These are phyloP conservation scores for Amanita fuliginea DNA, from an alignment of 768 basidiomycete species.

Conservation along the genomic window DNA sequence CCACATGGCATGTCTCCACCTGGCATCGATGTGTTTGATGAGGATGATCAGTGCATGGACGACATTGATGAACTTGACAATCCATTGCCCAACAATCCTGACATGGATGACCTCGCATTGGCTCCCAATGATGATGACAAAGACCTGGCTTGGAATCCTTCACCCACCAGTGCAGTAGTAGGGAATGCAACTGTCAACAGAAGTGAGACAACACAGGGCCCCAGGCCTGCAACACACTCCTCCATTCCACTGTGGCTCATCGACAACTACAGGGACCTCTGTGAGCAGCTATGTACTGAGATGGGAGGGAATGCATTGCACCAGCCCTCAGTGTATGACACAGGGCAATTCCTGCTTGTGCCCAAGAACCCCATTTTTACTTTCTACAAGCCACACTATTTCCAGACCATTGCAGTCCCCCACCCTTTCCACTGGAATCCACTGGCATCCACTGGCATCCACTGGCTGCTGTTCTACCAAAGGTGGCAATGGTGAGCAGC, in stretches of 20 bases:
- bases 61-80: neutral
- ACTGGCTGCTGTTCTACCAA: no score
- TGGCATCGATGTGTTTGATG: neutral
- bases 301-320: neutral
- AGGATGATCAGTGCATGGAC: neutral
- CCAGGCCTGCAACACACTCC: neutral
- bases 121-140: neutral
- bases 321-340: neutral
- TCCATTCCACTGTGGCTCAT: neutral
- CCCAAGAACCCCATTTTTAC: neutral
- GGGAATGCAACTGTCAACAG: neutral
- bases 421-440: conserved; percentile 9
- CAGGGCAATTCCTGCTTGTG: neutral
- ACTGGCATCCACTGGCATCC: no score
- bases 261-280: neutral
- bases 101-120: neutral
- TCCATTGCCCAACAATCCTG: neutral
- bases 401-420: conserved; percentile 11
- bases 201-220: neutral
- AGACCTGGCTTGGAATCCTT: neutral
- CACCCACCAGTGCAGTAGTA: neutral
- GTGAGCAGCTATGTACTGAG: neutral
- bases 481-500: no score
- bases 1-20: neutral
- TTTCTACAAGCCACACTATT: conserved; percentile 6